phyloP scores from a whole-genome alignment of 2,329 filamentous ascomycete species.

The Sporothrix globosa region DNA sequence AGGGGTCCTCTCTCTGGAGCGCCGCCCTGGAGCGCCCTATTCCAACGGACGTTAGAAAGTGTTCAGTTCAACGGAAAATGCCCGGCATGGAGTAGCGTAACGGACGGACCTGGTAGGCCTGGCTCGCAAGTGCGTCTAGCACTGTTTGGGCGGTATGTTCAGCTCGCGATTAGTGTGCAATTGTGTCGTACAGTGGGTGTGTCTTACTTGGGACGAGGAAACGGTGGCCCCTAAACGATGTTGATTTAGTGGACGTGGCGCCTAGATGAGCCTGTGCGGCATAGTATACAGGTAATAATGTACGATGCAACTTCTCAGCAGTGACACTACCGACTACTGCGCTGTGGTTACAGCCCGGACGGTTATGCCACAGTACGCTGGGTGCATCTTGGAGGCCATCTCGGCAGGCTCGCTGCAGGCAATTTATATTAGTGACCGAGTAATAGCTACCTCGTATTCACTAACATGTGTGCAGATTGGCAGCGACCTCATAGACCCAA shows the following conservation, averaged over 20 bases:
- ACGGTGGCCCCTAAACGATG: neutral
- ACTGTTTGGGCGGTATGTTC: conserved; percentile 11
- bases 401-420: neutral
- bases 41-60: neutral
- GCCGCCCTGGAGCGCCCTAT: neutral
- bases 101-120: neutral
- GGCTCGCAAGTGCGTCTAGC: neutral
- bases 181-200: no score
- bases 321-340: no score
- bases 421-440: neutral
- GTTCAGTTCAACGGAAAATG: neutral
- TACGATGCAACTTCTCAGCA: no score
- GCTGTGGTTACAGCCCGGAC: neutral
- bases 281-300: no score
- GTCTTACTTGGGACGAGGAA: neutral
- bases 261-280: neutral
- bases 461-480: conserved; percentile 9
- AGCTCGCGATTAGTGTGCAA: neutral
- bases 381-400: no score
- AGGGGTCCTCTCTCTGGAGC: neutral
- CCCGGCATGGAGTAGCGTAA: conserved; percentile 4
- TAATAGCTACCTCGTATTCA: conserved; percentile 11
- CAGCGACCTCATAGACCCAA: neutral
- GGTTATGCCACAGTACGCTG: neutral
- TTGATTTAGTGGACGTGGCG: neutral